Conservation (phyloP, 257 asterid species). For the Verbascum thapsus region DNA sequence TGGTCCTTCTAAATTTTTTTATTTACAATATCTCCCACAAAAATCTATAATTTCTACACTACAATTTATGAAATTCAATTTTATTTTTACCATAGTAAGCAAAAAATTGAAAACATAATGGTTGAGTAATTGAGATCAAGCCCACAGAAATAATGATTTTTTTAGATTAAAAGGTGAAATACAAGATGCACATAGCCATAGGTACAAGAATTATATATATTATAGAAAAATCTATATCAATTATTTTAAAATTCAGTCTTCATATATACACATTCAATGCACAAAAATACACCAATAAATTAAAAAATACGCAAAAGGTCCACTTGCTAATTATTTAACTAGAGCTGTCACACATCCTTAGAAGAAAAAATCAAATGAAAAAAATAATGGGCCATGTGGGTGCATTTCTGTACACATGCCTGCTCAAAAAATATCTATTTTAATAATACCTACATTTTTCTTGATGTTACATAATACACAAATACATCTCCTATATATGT, state of each 20-base stretch:
- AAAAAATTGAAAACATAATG: no score
- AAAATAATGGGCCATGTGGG: slow-evolving; percentile 31
- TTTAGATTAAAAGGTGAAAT: no score
- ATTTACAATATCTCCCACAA: no score
- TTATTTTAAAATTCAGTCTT: not conserved
- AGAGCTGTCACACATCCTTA: slow-evolving; percentile 24
- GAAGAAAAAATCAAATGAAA: not conserved
- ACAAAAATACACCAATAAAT: not conserved
- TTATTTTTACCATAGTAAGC: no score
- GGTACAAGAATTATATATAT: not conserved
- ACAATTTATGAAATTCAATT: no score
- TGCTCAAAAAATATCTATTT: slow-evolving; percentile 18
- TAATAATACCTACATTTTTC: not conserved
- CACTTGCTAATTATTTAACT: slow-evolving; percentile 20
- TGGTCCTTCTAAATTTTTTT: no score
- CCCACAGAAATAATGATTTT: not conserved
- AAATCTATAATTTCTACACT: no score
- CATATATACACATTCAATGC: not conserved
- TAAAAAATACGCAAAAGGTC: slow-evolving; percentile 26
- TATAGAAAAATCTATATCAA: not conserved
- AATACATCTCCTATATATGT: not conserved
- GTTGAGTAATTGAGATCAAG: no score
- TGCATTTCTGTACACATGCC: slow-evolving; percentile 38
- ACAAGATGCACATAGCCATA: slow-evolving; percentile 2
- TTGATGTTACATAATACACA: not conserved